A percentile compares a stretch with the other conserved stretches of the same genome.
Conservation (phyloP, 345 rosid genomes). For the Draba incana region DNA sequence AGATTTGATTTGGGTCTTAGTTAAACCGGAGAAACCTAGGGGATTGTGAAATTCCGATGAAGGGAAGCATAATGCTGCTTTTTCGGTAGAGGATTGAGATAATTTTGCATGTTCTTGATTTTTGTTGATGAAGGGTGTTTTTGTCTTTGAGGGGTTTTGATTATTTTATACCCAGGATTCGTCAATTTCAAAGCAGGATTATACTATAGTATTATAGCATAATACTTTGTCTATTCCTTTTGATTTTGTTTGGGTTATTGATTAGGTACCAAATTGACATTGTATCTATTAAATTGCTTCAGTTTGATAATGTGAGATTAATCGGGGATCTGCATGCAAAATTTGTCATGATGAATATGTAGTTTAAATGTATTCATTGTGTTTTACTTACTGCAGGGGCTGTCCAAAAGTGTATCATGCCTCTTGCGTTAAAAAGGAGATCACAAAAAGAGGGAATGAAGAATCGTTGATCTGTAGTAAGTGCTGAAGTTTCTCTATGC, state of each 20-base stretch:
- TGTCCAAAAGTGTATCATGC: constrained; percentile 45
- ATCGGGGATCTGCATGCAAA: constrained; percentile 14
- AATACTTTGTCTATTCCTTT: too few relatives aligned
- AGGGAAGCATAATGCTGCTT: constrained; percentile 8
- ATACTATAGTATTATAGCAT: background rate
- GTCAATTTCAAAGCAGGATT: constrained; percentile 5
- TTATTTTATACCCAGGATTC: background rate
- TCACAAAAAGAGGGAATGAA: constrained; percentile 2
- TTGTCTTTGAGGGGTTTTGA: constrained; percentile 11
- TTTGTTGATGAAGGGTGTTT: constrained; percentile 23
- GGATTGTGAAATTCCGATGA: constrained; percentile 3
- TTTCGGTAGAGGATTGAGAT: background rate
- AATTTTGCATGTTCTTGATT: constrained; percentile 29
- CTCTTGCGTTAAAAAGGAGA: constrained; percentile 14
- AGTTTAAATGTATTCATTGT: background rate
- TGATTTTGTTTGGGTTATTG: constrained; percentile 3
- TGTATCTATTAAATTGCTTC: background rate
- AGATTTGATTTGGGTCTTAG: background rate
- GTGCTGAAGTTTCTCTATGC: constrained; percentile 7
- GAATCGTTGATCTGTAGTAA: constrained; percentile 40
- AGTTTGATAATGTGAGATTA: constrained; percentile 6
- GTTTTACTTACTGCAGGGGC: constrained; percentile 33
- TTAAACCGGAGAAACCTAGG: background rate
- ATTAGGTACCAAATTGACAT: background rate
- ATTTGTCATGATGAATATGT: background rate